Evolutionary conservation across 2,329 filamentous ascomycete species (phyloP).

Genomic region (Zymoseptoria ardabiliae): DNA sequence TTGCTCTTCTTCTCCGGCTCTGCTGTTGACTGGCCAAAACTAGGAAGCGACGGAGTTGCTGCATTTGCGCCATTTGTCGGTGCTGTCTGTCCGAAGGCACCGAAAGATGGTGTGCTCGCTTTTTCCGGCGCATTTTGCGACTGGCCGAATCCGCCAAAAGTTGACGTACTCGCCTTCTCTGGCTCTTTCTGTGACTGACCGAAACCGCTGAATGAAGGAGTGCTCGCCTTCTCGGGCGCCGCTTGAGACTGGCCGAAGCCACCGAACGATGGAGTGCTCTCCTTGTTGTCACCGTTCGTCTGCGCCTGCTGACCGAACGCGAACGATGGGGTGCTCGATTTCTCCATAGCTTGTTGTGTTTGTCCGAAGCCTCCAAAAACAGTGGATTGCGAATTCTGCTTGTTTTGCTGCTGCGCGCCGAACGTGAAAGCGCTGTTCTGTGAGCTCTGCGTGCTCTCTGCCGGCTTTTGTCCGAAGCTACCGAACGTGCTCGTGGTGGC

Average conservation of each 20-base stretch:
- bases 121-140: neutral
- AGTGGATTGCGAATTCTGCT: slow-evolving; percentile 2
- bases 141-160: slow-evolving; percentile 2
- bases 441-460: slow-evolving; percentile 6
- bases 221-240: slow-evolving; percentile 1
- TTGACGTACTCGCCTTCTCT: neutral
- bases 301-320: slow-evolving; percentile 2
- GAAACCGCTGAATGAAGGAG: slow-evolving; percentile 5
- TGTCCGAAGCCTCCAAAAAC: slow-evolving; percentile 6
- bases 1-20: neutral
- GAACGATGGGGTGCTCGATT: slow-evolving; percentile 2
- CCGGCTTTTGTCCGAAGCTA: slow-evolving; percentile 12
- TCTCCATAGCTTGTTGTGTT: slow-evolving; percentile 3
- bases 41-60: neutral
- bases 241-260: neutral
- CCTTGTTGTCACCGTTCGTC: slow-evolving; percentile 4
- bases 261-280: neutral
- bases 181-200: neutral
- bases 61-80: neutral
- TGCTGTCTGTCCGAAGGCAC: neutral
- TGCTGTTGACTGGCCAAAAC: neutral
- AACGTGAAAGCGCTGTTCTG: slow-evolving; percentile 5
- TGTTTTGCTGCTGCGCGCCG: slow-evolving; percentile 1
- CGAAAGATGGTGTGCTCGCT: neutral
- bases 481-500: slow-evolving; percentile 12